phyloP scores from a whole-genome alignment of 345 rosid species.

The Linum tenue region DNA sequence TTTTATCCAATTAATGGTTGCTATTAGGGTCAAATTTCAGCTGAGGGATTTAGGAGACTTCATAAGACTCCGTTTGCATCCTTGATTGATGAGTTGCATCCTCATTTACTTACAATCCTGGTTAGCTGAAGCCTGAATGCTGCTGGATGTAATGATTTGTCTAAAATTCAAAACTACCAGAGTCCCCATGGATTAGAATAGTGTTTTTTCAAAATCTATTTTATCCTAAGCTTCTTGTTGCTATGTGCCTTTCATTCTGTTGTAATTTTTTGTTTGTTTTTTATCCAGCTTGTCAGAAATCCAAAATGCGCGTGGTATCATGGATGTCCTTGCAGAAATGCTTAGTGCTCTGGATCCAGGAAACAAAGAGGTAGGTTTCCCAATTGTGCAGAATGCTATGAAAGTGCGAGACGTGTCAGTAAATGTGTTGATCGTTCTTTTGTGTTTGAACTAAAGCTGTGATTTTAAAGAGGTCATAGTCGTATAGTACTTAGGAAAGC shows the following conservation, averaged over 20 bases:
- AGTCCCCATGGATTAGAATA: not conserved
- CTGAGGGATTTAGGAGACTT: no score
- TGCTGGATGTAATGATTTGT: not conserved
- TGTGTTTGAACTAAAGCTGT: not conserved
- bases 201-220: not conserved
- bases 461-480: not conserved
- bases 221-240: no score
- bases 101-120: not conserved
- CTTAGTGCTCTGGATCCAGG: constrained; percentile 78
- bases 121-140: no score
- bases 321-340: constrained; percentile 88
- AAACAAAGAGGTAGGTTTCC: constrained; percentile 41
- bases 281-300: constrained; percentile 59
- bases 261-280: constrained; percentile 9
- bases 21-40: no score
- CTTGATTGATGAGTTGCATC: not conserved
- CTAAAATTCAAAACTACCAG: not conserved
- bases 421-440: not conserved
- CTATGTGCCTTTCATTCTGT: constrained; percentile 14
- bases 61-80: not conserved
- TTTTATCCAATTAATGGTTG: no score
- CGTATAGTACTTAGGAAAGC: not conserved
- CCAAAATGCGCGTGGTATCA: constrained; percentile 63
- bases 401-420: not conserved
- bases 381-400: not conserved